These are phyloP conservation scores for Mesembryanthemum crystallinum DNA, from an alignment of 148 eudicot genomes.

Conservation along the genomic window DNA sequence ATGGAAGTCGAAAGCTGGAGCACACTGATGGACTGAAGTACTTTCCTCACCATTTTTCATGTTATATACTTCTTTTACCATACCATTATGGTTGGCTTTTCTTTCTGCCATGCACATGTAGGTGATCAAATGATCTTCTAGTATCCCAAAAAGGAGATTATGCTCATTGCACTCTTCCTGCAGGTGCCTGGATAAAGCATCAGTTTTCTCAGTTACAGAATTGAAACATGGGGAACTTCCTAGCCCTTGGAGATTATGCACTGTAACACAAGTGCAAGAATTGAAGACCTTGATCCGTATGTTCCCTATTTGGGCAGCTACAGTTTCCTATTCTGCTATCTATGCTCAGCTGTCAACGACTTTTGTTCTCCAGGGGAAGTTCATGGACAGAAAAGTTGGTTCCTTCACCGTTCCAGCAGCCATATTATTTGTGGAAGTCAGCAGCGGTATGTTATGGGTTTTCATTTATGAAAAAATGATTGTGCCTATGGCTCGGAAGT, in stretches of 20 bases:
- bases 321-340: not conserved
- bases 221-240: not conserved
- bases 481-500: not conserved
- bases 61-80: no score
- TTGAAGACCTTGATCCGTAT: not conserved
- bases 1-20: slow-evolving; percentile 45
- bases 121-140: no score
- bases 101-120: no score
- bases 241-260: not conserved
- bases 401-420: slow-evolving; percentile 1
- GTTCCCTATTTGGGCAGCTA: not conserved
- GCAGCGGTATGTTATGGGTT: not conserved
- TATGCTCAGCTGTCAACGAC: not conserved
- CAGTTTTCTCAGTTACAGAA: not conserved
- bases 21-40: slow-evolving; percentile 45
- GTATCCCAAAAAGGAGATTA: no score
- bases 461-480: not conserved
- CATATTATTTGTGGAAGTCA: not conserved
- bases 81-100: no score
- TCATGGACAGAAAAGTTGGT: not conserved
- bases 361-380: not conserved
- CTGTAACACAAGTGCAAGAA: not conserved
- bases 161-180: no score
- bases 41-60: slow-evolving; percentile 12
- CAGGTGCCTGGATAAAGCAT: not conserved